Percentiles rank a stretch among this genome's conserved stretches.
These are phyloP conservation scores for Xylariaceae sp. DNA, from an alignment of 2,329 filamentous ascomycete species.

Conservation along the genomic window DNA sequence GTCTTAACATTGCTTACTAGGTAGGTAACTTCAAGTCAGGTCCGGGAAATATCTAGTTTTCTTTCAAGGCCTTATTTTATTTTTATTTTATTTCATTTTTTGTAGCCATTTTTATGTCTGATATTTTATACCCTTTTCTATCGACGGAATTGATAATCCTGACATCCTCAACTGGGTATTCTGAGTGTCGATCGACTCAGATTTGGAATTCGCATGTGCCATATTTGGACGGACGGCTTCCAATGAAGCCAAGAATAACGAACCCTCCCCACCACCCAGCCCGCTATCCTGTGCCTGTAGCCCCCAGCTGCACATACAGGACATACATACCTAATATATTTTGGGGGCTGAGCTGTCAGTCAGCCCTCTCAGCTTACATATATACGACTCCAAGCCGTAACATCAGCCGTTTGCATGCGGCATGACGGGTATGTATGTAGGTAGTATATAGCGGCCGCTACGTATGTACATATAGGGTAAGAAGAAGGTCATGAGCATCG, in stretches of 20 bases:
- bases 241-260: background rate
- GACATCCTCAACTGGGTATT: background rate
- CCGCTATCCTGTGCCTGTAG: background rate
- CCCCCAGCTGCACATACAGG: background rate
- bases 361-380: background rate
- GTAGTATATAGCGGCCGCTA: slow-evolving; percentile 4
- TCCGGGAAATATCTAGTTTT: background rate
- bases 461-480: too few species aligned
- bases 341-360: background rate
- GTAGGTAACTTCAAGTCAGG: too few species aligned
- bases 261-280: background rate
- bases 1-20: background rate
- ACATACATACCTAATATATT: too few species aligned
- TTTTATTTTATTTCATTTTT: background rate
- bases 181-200: background rate
- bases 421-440: slow-evolving; percentile 9
- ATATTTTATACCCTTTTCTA: background rate
- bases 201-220: background rate
- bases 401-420: slow-evolving; percentile 9
- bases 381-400: background rate
- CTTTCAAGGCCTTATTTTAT: background rate
- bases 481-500: slow-evolving; percentile 12
- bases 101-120: background rate
- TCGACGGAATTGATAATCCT: background rate
- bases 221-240: background rate